Evolutionary conservation across 345 rosid genomes (phyloP), one percentile per base, ranked within the genome.

Genomic region (Lagerstroemia speciosa): DNA sequence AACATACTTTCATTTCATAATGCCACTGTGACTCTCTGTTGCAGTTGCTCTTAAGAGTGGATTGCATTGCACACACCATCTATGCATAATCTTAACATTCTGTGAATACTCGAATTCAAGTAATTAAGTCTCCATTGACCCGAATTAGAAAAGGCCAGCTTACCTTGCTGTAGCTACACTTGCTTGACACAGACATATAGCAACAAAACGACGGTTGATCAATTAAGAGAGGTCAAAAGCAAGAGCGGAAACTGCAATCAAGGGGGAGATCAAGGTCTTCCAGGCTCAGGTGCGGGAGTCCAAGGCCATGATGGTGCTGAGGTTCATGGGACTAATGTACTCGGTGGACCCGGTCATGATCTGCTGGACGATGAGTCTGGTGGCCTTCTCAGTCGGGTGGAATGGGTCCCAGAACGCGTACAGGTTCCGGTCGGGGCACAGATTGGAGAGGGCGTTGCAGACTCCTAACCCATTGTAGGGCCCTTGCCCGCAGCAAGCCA

Each of bases 401-500:
- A 76, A 85, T 33, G 79, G 30, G 55, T 85, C 89, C 84, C 87
- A 83, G 61, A 85, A 85, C 5, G 48, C 84, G 67, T 76, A 85
- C 2, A 68, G 29, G 33, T 79, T 73, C 62, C 89, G 73, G 73
- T 85, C 50, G 0, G 81, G 80, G 75, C 89, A 83, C 76, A 83
- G 45, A 68, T 73, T 83, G 15, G 87, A 81, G 1, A 71, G 66
- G 11, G 15, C 0, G 12, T 75, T 85, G 76, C 89, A 83, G 11
- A 72, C 17, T 31, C 87, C 87, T 7, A 78, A 14, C 27, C 89
- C 89, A 67, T 85, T 85, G 67, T 74, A 78, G 1, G 83, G 72
- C 36, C 89, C 84, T 69, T 79, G 85, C 14, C 87, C 87, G 10
- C 89, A 85, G 16, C 89, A 85, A 3, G 89, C 89, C 22, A 79